phyloP scores from a whole-genome alignment of 192 early-diverging fungal genomes.

The Dissophora globulifera region DNA sequence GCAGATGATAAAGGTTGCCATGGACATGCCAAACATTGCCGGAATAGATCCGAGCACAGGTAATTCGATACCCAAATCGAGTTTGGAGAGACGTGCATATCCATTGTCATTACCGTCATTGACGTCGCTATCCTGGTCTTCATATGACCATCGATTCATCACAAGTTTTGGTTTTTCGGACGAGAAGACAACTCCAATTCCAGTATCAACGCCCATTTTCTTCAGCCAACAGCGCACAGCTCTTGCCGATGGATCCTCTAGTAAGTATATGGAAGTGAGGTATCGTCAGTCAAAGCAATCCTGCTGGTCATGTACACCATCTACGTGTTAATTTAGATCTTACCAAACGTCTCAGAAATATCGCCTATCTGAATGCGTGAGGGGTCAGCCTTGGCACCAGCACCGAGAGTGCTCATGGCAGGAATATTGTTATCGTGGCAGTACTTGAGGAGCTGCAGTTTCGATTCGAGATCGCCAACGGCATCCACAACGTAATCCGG shows the following conservation, averaged over 20 bases:
- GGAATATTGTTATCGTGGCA: slow-evolving; percentile 78
- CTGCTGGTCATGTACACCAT: too few species aligned
- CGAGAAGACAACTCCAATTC: slow-evolving; percentile 91
- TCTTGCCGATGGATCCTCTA: slow-evolving; percentile 93
- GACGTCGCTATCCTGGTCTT: not conserved
- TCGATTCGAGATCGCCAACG: slow-evolving; percentile 95
- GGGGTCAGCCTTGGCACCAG: slow-evolving; percentile 96
- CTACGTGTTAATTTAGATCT: too few species aligned
- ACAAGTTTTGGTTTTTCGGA: slow-evolving; percentile 96
- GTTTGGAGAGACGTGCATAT: slow-evolving; percentile 88
- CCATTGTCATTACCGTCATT: slow-evolving; percentile 76
- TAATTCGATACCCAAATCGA: slow-evolving; percentile 70
- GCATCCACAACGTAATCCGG: slow-evolving; percentile 87
- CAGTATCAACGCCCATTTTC: slow-evolving; percentile 73
- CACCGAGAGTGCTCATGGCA: slow-evolving; percentile 94
- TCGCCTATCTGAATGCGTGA: slow-evolving; percentile 96
- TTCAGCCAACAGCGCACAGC: slow-evolving; percentile 82
- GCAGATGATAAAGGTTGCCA: slow-evolving; percentile 88
- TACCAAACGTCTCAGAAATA: slow-evolving; percentile 89
- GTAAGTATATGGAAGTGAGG: not conserved
- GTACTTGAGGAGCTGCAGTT: slow-evolving; percentile 87
- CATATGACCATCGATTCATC: too few species aligned
- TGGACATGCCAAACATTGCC: slow-evolving; percentile 92
- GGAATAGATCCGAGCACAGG: slow-evolving; percentile 92
- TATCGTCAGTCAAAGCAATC: not conserved